These are phyloP conservation scores for Dothistroma pini DNA, from an alignment of 2,329 filamentous ascomycete genomes.

Conservation along the genomic window DNA sequence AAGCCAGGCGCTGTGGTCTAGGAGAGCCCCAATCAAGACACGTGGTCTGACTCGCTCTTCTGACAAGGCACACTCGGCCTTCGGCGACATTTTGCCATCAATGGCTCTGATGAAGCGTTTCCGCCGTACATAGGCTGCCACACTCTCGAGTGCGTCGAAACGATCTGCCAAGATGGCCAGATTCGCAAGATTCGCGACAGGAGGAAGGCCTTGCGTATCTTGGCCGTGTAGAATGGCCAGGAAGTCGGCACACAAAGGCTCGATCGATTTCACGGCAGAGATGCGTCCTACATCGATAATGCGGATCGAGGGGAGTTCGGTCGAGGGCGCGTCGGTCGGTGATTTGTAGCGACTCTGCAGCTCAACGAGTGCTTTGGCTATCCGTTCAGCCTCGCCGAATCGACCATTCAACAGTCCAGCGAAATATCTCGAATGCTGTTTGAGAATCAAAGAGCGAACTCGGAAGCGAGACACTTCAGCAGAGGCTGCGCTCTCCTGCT, in stretches of 20 bases:
- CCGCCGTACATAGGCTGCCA: constrained; percentile 53
- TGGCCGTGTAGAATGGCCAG: constrained; percentile 61
- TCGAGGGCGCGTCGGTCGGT: constrained; percentile 40
- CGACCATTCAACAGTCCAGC: constrained; percentile 59
- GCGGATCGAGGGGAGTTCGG: constrained; percentile 59
- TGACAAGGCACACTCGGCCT: constrained; percentile 39
- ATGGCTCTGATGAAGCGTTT: constrained; percentile 42
- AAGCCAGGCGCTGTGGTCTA: constrained; percentile 60
- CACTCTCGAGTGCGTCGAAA: constrained; percentile 60
- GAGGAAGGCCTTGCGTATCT: constrained; percentile 43
- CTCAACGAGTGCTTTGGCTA: constrained; percentile 51
- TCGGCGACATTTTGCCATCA: constrained; percentile 44
- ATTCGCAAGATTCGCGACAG: constrained; percentile 62
- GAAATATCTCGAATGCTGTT: constrained; percentile 66
- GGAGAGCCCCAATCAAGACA: constrained; percentile 61
- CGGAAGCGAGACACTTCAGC: constrained; percentile 61
- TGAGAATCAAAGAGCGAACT: constrained; percentile 56
- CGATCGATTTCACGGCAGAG: constrained; percentile 58
- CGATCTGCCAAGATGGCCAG: constrained; percentile 69
- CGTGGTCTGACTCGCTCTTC: constrained; percentile 69
- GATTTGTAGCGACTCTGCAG: constrained; percentile 49
- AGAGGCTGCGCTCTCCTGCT: constrained; percentile 55
- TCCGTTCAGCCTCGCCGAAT: constrained; percentile 59
- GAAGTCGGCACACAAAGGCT: constrained; percentile 57
- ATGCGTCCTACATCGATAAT: constrained; percentile 68